These are phyloP conservation scores for Lycium ferocissimum DNA, from an alignment of 257 asterid species.

Conservation along the genomic window DNA sequence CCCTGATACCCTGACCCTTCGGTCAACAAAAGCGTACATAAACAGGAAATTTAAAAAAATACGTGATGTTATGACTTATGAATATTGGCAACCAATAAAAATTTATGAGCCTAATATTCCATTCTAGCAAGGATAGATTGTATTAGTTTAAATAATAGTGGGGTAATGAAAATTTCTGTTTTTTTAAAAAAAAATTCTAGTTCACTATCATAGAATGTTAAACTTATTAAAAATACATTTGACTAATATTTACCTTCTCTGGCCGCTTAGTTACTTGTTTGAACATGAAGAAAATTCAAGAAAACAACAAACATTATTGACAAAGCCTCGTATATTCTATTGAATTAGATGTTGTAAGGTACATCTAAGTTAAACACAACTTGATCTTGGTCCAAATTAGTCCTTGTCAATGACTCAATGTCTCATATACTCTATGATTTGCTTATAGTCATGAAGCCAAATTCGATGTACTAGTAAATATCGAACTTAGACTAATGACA, in stretches of 20 bases:
- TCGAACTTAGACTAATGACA: constrained; percentile 13
- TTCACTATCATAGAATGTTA: neutral
- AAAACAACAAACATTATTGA: neutral
- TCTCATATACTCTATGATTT: neutral
- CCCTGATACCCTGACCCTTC: neutral
- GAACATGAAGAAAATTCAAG: neutral
- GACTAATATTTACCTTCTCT: neutral
- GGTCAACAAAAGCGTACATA: neutral
- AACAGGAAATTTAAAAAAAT: neutral
- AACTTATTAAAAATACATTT: neutral
- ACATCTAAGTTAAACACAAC: neutral
- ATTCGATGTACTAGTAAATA: neutral
- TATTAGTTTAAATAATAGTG: neutral
- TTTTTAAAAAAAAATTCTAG: neutral
- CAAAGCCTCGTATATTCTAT: neutral
- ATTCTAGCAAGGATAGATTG: neutral
- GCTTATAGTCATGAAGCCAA: neutral
- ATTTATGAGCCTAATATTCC: neutral
- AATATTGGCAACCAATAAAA: neutral
- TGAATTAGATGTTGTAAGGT: neutral
- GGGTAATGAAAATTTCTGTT: neutral
- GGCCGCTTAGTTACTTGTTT: neutral
- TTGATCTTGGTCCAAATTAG: constrained; percentile 11
- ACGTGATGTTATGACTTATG: no score
- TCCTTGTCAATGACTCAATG: constrained; percentile 1